These are phyloP conservation scores for Yamadazyma takamatsuzukensis DNA, from an alignment of 805 yeast species.

Conservation along the genomic window DNA sequence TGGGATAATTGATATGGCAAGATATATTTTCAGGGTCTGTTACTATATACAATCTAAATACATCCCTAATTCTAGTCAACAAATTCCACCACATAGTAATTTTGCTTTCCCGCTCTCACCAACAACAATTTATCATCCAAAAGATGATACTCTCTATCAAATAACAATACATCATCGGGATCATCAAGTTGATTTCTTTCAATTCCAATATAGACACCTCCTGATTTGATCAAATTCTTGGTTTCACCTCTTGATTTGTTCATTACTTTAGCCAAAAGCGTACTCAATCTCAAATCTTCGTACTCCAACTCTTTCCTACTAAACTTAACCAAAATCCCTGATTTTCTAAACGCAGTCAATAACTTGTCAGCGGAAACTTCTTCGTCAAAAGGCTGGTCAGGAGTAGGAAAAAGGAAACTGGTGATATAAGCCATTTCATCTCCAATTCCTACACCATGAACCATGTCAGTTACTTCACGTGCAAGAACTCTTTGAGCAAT, in stretches of 20 bases:
- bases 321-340: conserved; percentile 48
- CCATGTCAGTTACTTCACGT: conserved; percentile 76
- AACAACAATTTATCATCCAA: conserved; percentile 60
- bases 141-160: conserved; percentile 44
- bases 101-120: conserved; percentile 72
- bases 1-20: too few relatives aligned
- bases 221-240: conserved; percentile 57
- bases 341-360: conserved; percentile 52
- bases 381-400: conserved; percentile 46
- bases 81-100: conserved; percentile 54
- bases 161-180: conserved; percentile 46
- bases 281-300: conserved; percentile 44
- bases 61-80: conserved; percentile 2
- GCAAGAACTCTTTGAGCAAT: conserved; percentile 78
- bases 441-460: conserved; percentile 82
- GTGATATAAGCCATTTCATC: conserved; percentile 64
- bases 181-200: conserved; percentile 49
- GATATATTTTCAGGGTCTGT: not conserved
- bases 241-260: conserved; percentile 56
- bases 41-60: too few relatives aligned
- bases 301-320: conserved; percentile 28
- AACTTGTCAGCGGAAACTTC: conserved; percentile 47
- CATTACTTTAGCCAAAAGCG: conserved; percentile 47
- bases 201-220: conserved; percentile 71
- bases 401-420: conserved; percentile 60